Percentiles rank a stretch among this genome's conserved stretches.
These are phyloP conservation scores for Cyclocybe aegerita DNA, from an alignment of 768 basidiomycete genomes.

Conservation along the genomic window DNA sequence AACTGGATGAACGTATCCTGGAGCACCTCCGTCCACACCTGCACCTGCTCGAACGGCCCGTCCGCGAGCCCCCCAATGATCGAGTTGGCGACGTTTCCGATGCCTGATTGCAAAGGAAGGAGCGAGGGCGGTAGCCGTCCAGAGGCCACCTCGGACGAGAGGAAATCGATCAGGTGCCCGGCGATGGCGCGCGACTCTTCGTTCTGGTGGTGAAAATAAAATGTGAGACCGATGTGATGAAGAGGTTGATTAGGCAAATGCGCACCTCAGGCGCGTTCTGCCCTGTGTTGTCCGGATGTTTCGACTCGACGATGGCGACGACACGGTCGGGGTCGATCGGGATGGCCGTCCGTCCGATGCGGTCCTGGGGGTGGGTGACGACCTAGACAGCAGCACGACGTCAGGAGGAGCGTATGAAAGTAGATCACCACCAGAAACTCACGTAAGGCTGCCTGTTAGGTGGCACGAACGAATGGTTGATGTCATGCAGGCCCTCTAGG, in stretches of 20 bases:
- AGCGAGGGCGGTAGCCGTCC: slow-evolving; percentile 40
- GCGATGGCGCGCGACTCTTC: slow-evolving; percentile 43
- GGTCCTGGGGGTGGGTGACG: slow-evolving; percentile 41
- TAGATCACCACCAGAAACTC: slow-evolving; percentile 1
- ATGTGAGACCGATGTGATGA: neutral
- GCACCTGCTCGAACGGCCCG: slow-evolving; percentile 47
- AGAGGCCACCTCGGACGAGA: slow-evolving; percentile 38
- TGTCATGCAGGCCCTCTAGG: slow-evolving; percentile 48
- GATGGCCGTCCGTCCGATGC: slow-evolving; percentile 44
- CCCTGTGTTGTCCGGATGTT: slow-evolving; percentile 44
- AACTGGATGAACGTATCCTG: slow-evolving; percentile 47
- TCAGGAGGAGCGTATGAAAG: slow-evolving; percentile 1
- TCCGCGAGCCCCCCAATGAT: slow-evolving; percentile 50
- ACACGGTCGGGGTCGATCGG: slow-evolving; percentile 49
- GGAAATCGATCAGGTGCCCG: slow-evolving; percentile 42
- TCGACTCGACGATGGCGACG: slow-evolving; percentile 41
- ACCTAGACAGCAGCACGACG: slow-evolving; percentile 23
- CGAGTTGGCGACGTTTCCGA: slow-evolving; percentile 49
- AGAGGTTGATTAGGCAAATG: neutral
- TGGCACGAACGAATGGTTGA: slow-evolving; percentile 43
- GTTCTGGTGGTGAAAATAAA: slow-evolving; percentile 22
- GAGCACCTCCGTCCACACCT: slow-evolving; percentile 51
- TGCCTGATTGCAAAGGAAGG: slow-evolving; percentile 46
- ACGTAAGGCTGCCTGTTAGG: slow-evolving; percentile 44
- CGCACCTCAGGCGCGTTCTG: slow-evolving; percentile 42